phyloP scores from a whole-genome alignment of 768 basidiomycete genomes.

The Rhodosporidiobolus odoratus region DNA sequence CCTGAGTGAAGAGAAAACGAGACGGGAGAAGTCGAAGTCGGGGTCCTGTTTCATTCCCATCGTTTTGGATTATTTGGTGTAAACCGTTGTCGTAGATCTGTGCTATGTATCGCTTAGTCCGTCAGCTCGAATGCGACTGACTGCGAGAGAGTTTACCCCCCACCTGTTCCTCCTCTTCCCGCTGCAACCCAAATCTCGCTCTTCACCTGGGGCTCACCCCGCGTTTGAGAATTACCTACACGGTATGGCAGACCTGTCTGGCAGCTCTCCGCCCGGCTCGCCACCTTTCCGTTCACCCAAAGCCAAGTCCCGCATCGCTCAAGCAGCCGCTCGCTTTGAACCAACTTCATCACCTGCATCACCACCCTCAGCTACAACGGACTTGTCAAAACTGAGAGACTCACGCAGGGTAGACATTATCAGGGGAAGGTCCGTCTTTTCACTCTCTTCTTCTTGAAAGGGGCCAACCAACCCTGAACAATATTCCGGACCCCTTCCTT shows the following conservation, averaged over 20 bases:
- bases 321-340: background rate
- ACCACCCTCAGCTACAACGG: too few relatives aligned
- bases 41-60: background rate
- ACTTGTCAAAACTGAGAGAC: too few relatives aligned
- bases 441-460: too few relatives aligned
- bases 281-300: slow-evolving; percentile 5
- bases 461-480: too few relatives aligned
- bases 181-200: background rate
- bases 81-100: background rate
- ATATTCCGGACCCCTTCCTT: too few relatives aligned
- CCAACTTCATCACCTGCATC: background rate
- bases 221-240: too few relatives aligned
- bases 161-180: background rate
- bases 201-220: too few relatives aligned
- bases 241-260: background rate
- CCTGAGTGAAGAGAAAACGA: background rate
- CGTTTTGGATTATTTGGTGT: background rate
- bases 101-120: background rate
- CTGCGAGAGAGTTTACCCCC: background rate
- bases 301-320: background rate
- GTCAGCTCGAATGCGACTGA: background rate
- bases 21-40: background rate
- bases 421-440: too few relatives aligned
- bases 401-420: too few relatives aligned
- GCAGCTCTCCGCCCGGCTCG: background rate